Evolutionary conservation across 2,329 filamentous ascomycete species (phyloP).

Genomic region (Colletotrichum eremochloae): DNA sequence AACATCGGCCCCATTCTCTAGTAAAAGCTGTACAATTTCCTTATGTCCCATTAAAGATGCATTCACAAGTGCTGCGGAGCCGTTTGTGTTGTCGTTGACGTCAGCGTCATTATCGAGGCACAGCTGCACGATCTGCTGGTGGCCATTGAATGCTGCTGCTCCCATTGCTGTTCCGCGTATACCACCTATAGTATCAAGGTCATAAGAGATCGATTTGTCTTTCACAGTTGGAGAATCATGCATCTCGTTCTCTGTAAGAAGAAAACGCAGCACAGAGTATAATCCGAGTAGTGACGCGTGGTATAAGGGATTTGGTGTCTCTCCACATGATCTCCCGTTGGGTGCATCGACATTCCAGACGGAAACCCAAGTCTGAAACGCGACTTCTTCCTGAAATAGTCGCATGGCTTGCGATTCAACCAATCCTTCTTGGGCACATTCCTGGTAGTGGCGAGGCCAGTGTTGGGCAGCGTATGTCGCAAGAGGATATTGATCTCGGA

Average conservation of each 20-base stretch:
- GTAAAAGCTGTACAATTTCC: too few species aligned
- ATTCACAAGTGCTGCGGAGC: background rate
- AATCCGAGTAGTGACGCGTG: background rate
- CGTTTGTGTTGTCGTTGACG: background rate
- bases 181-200: background rate
- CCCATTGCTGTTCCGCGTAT: background rate
- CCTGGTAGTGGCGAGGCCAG: background rate
- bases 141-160: background rate
- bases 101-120: constrained; percentile 4
- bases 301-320: background rate
- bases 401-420: background rate
- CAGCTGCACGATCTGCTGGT: background rate
- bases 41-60: background rate
- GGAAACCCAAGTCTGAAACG: background rate
- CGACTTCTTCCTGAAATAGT: background rate
- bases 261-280: background rate
- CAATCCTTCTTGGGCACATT: background rate
- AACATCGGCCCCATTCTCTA: background rate
- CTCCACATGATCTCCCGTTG: background rate
- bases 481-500: background rate
- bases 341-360: background rate
- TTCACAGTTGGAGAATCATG: background rate
- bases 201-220: background rate
- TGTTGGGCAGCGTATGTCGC: background rate
- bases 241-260: background rate